A percentile compares a stretch with the other conserved stretches of the same genome.
Conservation (phyloP, 495 filamentous ascomycete genomes). For the Aspergillus bridgeri region DNA sequence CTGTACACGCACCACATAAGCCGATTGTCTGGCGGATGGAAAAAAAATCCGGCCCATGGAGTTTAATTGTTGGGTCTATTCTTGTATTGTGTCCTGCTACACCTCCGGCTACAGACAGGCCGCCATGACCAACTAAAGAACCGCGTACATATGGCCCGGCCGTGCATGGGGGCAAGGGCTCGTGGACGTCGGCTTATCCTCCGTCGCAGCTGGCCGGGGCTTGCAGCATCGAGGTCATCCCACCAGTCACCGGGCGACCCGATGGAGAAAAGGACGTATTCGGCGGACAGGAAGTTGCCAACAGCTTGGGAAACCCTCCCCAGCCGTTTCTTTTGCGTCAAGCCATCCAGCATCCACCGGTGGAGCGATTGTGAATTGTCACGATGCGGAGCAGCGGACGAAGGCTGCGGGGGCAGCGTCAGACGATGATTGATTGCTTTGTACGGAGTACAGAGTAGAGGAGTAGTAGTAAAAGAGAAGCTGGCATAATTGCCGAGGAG, state of each 20-base stretch:
- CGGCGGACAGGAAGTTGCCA: background rate
- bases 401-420: background rate
- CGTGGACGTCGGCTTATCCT: background rate
- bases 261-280: constrained; percentile 4
- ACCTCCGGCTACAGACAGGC: background rate
- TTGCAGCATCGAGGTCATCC: constrained; percentile 2
- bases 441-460: too few relatives aligned
- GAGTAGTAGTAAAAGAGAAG: too few relatives aligned
- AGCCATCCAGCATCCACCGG: constrained; percentile 2
- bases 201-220: background rate
- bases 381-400: constrained; percentile 1
- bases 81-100: background rate
- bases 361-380: constrained; percentile 13
- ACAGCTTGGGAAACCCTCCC: background rate
- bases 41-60: constrained; percentile 1
- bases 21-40: background rate
- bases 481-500: background rate
- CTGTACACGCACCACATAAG: constrained; percentile 4
- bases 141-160: too few relatives aligned
- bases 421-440: background rate
- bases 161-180: constrained; percentile 3
- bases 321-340: constrained; percentile 5
- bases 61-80: background rate
- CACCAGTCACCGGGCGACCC: constrained; percentile 12
- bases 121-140: too few relatives aligned